Evolutionary conservation across 164 flowering plant species (phyloP), one percentile per base, ranked within the genome.

Genomic region (Aristolochia contorta): DNA sequence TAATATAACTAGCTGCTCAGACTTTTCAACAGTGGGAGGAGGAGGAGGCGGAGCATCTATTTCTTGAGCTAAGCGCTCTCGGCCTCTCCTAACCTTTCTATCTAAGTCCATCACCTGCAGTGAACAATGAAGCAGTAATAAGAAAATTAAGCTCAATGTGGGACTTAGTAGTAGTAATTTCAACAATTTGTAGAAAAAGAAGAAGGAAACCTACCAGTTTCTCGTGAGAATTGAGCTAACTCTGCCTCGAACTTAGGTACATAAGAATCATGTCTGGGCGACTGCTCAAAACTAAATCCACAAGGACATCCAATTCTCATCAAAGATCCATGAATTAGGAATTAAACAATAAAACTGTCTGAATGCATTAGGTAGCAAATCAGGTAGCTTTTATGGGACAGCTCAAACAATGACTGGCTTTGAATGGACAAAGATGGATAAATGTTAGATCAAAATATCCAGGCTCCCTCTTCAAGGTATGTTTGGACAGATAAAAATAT

Each of bases 181-280:
- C 33, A 53, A 18, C 18, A 62, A 15, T 33, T 20, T 45, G 51
- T 0, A 10, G 7, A 37, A 37, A 37, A 10, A 37, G 12, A 37
- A 16, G 20, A 27, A n/a, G n/a, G n/a, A 48, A 59, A 79, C 95
- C 32, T 64, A 87, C 99, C 96, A 94, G 69, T 71, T 79, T 91
- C 79, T 94, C 97, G 65, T 97, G n/a, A 94, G 64, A 82, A 87
- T 55, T 89, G 95, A 59, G 86, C 83, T 45, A 91, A 89, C 58
- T 94, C 97, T 60, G 96, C 91, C 77, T 94, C 99, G 76, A 94
- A 91, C 65, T 74, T 87, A 21, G 91, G 84, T 27, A 84, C 84
- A 72, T 65, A 82, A 0, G 84, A 66, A 58, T 84, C 93, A 56
- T 94, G 96, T 57, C 91, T 84, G 16, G 97, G 95, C 22, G 95